Percentiles rank a stretch among this genome's conserved stretches.
These are phyloP conservation scores for Sugiyamaella grinbergsii DNA, from an alignment of 1,139 yeast genomes.

Conservation along the genomic window DNA sequence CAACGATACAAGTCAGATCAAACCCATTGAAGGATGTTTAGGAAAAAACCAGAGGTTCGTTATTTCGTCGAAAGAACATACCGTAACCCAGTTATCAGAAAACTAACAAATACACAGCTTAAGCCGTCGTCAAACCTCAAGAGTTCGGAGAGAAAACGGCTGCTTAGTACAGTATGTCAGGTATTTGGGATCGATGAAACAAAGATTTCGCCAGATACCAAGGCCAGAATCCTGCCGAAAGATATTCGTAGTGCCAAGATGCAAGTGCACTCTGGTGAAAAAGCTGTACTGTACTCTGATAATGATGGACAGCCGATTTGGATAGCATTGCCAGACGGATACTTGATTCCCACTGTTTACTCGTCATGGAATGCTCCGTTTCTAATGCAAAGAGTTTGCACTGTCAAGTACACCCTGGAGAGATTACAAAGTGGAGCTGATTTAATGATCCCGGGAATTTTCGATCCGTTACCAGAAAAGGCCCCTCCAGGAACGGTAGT, in stretches of 20 bases:
- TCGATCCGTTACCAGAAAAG: constrained; percentile 62
- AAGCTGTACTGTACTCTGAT: constrained; percentile 68
- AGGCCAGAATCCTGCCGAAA: constrained; percentile 57
- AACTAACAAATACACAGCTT: constrained; percentile 43
- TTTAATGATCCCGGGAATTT: constrained; percentile 87
- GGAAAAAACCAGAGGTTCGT: constrained; percentile 55
- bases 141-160: constrained; percentile 73
- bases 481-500: constrained; percentile 59
- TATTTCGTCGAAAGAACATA: neutral
- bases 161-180: constrained; percentile 53
- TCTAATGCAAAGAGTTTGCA: constrained; percentile 64
- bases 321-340: constrained; percentile 59
- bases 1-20: neutral
- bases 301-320: constrained; percentile 68
- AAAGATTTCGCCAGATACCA: constrained; percentile 50
- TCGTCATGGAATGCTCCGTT: constrained; percentile 72
- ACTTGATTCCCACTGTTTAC: constrained; percentile 69
- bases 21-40: constrained; percentile 51
- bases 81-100: too few relatives aligned
- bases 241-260: constrained; percentile 67
- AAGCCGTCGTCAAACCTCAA: constrained; percentile 80
- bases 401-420: constrained; percentile 73
- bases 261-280: constrained; percentile 54
- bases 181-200: constrained; percentile 51
- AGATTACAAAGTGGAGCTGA: constrained; percentile 76